Evolutionary conservation across 2,329 filamentous ascomycete genomes (phyloP).

Genomic region (Escovopsis sp.): DNA sequence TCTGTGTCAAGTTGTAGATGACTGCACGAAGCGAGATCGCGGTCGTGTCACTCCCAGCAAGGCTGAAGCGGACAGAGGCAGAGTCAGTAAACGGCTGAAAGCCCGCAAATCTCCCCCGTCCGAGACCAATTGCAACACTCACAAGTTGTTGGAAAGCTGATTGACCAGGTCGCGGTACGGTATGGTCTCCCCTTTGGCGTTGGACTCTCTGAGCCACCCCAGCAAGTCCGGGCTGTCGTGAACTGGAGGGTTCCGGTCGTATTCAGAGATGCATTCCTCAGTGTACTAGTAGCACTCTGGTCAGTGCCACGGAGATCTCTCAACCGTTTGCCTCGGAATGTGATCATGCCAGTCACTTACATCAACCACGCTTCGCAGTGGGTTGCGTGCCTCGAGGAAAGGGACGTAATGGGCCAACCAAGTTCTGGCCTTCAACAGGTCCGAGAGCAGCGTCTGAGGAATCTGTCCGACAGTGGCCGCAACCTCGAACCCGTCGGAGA

Average conservation of each 20-base stretch:
- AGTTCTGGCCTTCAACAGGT: background rate
- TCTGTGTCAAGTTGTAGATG: conserved; percentile 45
- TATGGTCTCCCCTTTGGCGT: conserved; percentile 4
- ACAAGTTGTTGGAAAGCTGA: conserved; percentile 7
- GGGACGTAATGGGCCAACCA: conserved; percentile 8
- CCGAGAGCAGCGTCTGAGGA: background rate
- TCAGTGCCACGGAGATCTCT: too few species aligned
- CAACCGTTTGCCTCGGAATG: background rate
- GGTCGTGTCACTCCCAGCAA: conserved; percentile 51
- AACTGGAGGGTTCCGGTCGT: background rate
- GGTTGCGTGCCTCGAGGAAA: conserved; percentile 3
- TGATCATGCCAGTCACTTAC: background rate
- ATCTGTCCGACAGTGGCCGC: conserved; percentile 10
- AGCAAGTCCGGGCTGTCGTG: conserved; percentile 1
- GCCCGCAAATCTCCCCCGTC: too few species aligned
- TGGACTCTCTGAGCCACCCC: conserved; percentile 1
- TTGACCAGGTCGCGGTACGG: conserved; percentile 6
- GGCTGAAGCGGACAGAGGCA: conserved; percentile 53
- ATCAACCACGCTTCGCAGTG: conserved; percentile 1
- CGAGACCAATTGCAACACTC: conserved; percentile 1
- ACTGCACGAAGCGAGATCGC: conserved; percentile 44
- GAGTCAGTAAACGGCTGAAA: too few species aligned
- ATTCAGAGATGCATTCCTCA: background rate
- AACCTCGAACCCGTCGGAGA: conserved; percentile 4
- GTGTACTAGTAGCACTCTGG: background rate